phyloP scores from a whole-genome alignment of 768 basidiomycete species.

The Suillus alpinus region DNA sequence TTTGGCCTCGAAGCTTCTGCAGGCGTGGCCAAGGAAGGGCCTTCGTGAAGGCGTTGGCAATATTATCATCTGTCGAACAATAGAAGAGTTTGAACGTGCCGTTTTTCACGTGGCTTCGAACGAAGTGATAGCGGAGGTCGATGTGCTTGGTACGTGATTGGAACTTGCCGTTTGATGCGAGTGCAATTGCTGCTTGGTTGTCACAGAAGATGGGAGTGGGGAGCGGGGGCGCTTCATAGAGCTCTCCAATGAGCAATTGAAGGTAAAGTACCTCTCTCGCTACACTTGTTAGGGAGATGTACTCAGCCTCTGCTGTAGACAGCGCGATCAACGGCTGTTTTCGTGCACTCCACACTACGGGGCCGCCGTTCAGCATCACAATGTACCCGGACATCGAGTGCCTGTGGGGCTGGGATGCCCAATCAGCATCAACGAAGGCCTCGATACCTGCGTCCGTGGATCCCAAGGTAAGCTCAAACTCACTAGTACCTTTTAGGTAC shows the following conservation, averaged over 20 bases:
- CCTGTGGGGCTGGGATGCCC: slow-evolving; percentile 17
- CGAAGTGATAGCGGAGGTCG: slow-evolving; percentile 34
- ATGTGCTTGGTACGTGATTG: slow-evolving; percentile 38
- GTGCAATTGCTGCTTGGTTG: slow-evolving; percentile 30
- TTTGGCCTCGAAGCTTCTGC: neutral
- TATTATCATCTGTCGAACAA: slow-evolving; percentile 17
- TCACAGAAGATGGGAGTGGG: slow-evolving; percentile 14
- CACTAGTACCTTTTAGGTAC: slow-evolving; percentile 8
- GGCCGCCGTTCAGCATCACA: slow-evolving; percentile 15
- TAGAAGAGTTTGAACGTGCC: slow-evolving; percentile 15
- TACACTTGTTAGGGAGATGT: slow-evolving; percentile 12
- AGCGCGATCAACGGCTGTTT: slow-evolving; percentile 24
- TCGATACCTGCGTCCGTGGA: neutral
- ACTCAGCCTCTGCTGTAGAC: slow-evolving; percentile 28
- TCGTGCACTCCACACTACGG: slow-evolving; percentile 5
- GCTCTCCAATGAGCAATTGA: slow-evolving; percentile 15
- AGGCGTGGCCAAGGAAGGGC: neutral
- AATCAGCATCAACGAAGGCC: slow-evolving; percentile 25
- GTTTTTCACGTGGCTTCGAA: slow-evolving; percentile 24
- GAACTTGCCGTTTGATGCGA: slow-evolving; percentile 27
- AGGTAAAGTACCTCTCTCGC: slow-evolving; percentile 4
- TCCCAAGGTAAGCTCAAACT: neutral
- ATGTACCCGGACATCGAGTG: slow-evolving; percentile 26
- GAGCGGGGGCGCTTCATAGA: neutral
- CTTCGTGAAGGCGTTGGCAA: slow-evolving; percentile 23